Evolutionary conservation across 495 filamentous ascomycete genomes (phyloP), one percentile per base, ranked within the genome.

Genomic region (Penicillium canariense): DNA sequence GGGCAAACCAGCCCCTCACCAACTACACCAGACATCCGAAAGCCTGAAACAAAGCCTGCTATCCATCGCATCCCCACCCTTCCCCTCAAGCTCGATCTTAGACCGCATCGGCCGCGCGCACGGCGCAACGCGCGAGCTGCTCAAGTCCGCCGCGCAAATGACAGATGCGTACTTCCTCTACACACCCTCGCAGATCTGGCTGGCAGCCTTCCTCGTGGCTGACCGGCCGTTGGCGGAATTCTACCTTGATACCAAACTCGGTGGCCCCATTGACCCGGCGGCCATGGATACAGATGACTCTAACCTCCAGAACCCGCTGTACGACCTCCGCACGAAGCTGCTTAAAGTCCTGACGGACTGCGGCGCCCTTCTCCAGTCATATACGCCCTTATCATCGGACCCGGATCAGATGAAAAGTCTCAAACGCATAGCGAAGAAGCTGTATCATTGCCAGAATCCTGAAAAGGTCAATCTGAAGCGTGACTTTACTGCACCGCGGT

Each of bases 161-260:
- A 93, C 93, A 23, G 94, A 98, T 63, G 91, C 81, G 18, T 97
- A 97, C 73, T 96, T 97, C 76, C 86, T 96, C 63, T 97, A 89
- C 72, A 96, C 95, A 3, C 95, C 94, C 0, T 87, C 88, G 12
- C 94, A 98, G 68, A 94, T 97, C 66, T 91, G 90, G 86, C 78
- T 96, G 17, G 84, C 90, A 0, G 84, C 91, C 0, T 73, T 97
- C 25, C 74, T 84, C 12, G 73, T 92, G 49, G 87, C 84, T 0
- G 94, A 98, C 63, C 73, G 77, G 32, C 85, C 83, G 5, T 74
- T 97, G 12, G 81, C 84, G 1, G 73, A 82, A 58, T 85, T 86
- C 56, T 87, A 95, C 64, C 79, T 97, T 11, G 75, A 81, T 35
- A 77, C 84, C 2, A 96, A 94, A 61, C 80, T 96, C 38, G 74